Evolutionary conservation across 305 asterid species (phyloP), one percentile per base, ranked within the genome.

Genomic region (Coffea humblotiana): DNA sequence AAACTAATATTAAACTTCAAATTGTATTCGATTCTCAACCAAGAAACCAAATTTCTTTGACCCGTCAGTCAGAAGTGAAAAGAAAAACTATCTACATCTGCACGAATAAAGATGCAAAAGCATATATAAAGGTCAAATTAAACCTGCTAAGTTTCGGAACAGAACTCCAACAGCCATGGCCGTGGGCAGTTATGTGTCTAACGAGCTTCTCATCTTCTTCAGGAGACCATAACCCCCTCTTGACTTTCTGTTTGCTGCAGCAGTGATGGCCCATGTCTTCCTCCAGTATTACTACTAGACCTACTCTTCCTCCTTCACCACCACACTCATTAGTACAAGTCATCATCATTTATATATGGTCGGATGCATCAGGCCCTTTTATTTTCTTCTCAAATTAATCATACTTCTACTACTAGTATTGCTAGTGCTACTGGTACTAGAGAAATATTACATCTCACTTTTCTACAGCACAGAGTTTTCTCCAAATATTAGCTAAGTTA

Each of bases 111-210:
- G 32, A 51, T 1, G 48, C 51, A 3, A 16, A 16, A 64, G n/a
- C 21, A 23, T 1, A 5, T 40, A 40, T 3, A 45, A 19, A 21
- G 4, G 43, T 1, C 16, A 0, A 2, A 40, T 40, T 40, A 1
- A 61, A 92, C 98, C 98, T 43, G 98, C 95, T n/a, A 23, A 94
- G 88, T 87, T 89, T 90, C 9, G 98, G 97, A 32, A 94, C 94
- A 49, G 98, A 89, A 66, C 98, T 94, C 98, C 98, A 94, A 85
- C 98, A 93, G 87, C 93, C 91, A 68, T 94, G 95, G 90, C 98
- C 98, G 74, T 94, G 90, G 64, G 71, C 19, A 32, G 91, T 86
- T 84, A 94, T 93, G 80, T 93, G 97, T 63, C 49, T 67, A 75
- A 91, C 52, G 11, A 94, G 97, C 87, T 88, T 92, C 45, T 94